Base-by-base conservation (phyloP, 177 flowering plant species). In the Vitis hybrid region DNA sequence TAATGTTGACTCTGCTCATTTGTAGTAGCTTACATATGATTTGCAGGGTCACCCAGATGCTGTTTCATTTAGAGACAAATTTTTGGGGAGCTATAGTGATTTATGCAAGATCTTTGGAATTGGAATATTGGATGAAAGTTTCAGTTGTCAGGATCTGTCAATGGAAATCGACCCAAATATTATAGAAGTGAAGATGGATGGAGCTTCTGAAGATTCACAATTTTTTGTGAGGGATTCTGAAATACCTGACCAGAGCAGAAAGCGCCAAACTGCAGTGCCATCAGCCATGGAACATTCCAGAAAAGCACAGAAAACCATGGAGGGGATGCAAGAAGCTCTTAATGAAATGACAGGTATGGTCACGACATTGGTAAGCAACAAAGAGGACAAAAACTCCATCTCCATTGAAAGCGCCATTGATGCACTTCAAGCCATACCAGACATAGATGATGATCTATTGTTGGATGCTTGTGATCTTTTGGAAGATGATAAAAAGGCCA, bases 391-490 rank as follows among this genome's bases (percentile, higher is more conserved):
- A 15, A 69, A 62, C 53, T 56, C 65, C 13, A 22, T 56, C 45
- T 31, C 71, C 16, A 74, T 82, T 12, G 86, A 79, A 51, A 70
- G 55, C 14, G 82, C 80, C 8, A 71, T 83, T 14, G 72, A 77
- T 26, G 81, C 84, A 16, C 78, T 83, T 51, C 84, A 78, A 70
- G 77, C 77, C 19, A 70, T 83, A 65, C 74, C 84, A 0, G 84
- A 71, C 62, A 67, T 83, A 5, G 86, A 83, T 59, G 84, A 83
- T 20, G 81, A 79, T n/a, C 79, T 84, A 20, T 56, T 80, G 60
- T 75, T 84, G 73, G 87, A 82, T 70, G 84, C 79, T 66, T 84
- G 87, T 72, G 84, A 82, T 70, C 75, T 84, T 14, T 67, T 82
- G 72, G 87, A 84, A 70, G 85, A 84, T 66, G 85, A 84, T 53